Conservation (phyloP, 306 rosid genomes). For the Clitoria ternatea region DNA sequence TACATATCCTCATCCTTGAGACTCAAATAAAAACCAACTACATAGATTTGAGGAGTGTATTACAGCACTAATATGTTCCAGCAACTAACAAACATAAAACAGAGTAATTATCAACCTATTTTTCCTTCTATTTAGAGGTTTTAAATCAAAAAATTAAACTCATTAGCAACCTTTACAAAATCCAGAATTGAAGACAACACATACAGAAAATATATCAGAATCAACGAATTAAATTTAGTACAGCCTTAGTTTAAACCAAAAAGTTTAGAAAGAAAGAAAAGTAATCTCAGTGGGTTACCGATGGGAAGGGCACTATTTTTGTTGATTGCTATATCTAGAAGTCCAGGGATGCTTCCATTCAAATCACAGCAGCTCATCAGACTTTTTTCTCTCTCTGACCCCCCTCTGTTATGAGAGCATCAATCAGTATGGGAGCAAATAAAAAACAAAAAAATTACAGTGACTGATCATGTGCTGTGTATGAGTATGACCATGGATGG, state of each 20-base stretch:
- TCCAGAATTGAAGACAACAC: neutral
- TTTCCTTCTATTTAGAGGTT: neutral
- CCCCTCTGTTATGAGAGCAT: neutral
- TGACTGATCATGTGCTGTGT: neutral
- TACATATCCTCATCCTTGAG: too few relatives aligned
- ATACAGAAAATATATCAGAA: constrained; percentile 1
- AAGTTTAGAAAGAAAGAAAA: neutral
- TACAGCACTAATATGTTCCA: neutral
- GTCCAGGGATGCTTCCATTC: neutral
- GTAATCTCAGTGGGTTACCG: neutral
- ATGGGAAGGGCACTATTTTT: neutral
- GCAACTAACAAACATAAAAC: neutral
- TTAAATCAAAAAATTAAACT: neutral
- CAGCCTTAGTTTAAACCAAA: neutral
- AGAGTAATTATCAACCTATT: neutral
- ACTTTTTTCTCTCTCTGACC: neutral
- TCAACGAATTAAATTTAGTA: neutral
- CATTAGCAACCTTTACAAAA: neutral
- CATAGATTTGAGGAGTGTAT: neutral
- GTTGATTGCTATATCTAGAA: neutral
- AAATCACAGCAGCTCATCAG: neutral
- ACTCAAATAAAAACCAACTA: too few relatives aligned
- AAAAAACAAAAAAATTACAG: neutral
- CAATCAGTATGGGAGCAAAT: neutral
- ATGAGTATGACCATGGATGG: neutral